These are phyloP conservation scores for Candida silvicultrix DNA, from an alignment of 805 yeast genomes.

Conservation along the genomic window DNA sequence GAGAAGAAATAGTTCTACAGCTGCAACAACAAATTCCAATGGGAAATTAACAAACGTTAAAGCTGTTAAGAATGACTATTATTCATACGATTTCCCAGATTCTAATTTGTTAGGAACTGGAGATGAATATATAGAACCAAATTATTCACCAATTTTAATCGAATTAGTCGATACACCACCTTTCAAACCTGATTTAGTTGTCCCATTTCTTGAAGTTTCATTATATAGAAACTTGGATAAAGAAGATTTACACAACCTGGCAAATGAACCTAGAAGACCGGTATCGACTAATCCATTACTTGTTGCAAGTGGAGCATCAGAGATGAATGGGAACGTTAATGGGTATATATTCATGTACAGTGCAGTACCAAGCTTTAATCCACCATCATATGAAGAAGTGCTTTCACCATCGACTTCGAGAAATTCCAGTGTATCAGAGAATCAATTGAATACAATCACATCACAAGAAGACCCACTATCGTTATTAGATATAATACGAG, in stretches of 20 bases:
- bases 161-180: constrained; percentile 76
- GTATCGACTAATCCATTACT: constrained; percentile 61
- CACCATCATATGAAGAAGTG: constrained; percentile 47
- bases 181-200: constrained; percentile 56
- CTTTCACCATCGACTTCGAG: constrained; percentile 10
- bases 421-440: constrained; percentile 3
- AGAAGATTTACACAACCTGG: constrained; percentile 53
- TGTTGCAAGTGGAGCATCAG: constrained; percentile 77
- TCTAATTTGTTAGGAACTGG: background rate
- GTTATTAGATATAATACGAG: constrained; percentile 38
- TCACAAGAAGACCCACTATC: constrained; percentile 12
- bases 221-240: constrained; percentile 54
- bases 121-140: constrained; percentile 37
- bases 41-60: background rate
- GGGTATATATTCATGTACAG: constrained; percentile 68
- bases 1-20: constrained; percentile 9
- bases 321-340: constrained; percentile 67
- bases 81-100: constrained; percentile 10
- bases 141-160: constrained; percentile 50
- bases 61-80: constrained; percentile 11
- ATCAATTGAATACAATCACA: background rate
- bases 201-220: constrained; percentile 73
- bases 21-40: constrained; percentile 7
- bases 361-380: constrained; percentile 55
- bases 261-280: constrained; percentile 54